These are phyloP conservation scores for Rhodotorula mucilaginosa DNA, from an alignment of 1,284 basidiomycete genomes.

Conservation along the genomic window DNA sequence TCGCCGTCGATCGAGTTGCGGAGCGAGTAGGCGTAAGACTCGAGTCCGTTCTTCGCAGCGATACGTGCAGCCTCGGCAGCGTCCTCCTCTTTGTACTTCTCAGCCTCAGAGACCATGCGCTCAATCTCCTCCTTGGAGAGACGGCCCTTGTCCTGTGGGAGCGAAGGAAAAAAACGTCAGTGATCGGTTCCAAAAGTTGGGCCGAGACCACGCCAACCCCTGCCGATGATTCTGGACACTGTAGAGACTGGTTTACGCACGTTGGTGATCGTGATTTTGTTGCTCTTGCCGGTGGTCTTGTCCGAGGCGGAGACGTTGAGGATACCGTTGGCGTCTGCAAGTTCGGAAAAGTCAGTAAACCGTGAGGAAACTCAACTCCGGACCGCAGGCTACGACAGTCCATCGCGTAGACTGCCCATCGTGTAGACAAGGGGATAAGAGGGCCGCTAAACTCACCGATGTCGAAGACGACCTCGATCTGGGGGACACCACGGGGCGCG, in stretches of 20 bases:
- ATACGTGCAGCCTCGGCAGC: conserved; percentile 55
- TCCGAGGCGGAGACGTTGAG: conserved; percentile 25
- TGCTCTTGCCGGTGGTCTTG: conserved; percentile 86
- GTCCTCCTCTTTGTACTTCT: conserved; percentile 72
- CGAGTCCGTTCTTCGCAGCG: conserved; percentile 61
- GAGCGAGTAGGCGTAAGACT: conserved; percentile 91
- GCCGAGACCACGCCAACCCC: too few relatives aligned
- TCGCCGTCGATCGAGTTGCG: conserved; percentile 81
- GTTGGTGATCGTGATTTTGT: conserved; percentile 51
- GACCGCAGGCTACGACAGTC: too few relatives aligned
- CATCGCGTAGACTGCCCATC: too few relatives aligned
- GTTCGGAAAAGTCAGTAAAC: too few relatives aligned
- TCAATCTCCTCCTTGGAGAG: conserved; percentile 98
- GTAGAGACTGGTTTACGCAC: conserved; percentile 1
- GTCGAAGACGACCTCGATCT: conserved; percentile 97
- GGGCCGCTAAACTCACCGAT: conserved; percentile 52
- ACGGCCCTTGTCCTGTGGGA: conserved; percentile 69
- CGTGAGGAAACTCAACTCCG: too few relatives aligned
- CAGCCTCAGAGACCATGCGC: conserved; percentile 86
- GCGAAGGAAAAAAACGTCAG: background rate
- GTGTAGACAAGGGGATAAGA: too few relatives aligned
- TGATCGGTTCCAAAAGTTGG: conserved; percentile 49
- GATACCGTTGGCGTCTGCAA: conserved; percentile 61
- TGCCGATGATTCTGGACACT: conserved; percentile 81
- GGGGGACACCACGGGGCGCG: conserved; percentile 96